These are phyloP conservation scores for Andrographis paniculata DNA, from an alignment of 305 asterid species.

Conservation along the genomic window DNA sequence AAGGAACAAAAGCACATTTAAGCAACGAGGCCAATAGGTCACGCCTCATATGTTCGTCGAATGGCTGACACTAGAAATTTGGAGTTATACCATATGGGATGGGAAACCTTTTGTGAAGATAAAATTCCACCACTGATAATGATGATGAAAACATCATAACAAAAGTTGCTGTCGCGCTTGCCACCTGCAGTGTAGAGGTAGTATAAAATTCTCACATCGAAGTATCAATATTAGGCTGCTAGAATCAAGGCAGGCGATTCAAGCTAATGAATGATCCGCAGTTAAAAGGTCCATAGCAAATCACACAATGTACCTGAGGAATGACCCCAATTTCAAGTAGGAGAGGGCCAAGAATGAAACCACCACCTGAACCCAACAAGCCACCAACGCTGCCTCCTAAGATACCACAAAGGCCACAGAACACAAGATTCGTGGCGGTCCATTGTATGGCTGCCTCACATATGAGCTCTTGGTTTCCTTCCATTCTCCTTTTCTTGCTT, in stretches of 20 bases:
- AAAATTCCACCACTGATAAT: slow-evolving; percentile 90
- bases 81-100: slow-evolving; percentile 79
- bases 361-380: slow-evolving; percentile 90
- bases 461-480: slow-evolving; percentile 5
- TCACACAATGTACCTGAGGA: slow-evolving; percentile 69
- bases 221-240: not conserved
- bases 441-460: slow-evolving; percentile 11
- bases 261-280: not conserved
- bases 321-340: slow-evolving; percentile 94
- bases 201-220: not conserved
- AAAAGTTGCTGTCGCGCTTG: slow-evolving; percentile 94
- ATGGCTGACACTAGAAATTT: too few relatives aligned
- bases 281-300: too few relatives aligned
- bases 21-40: not conserved
- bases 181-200: slow-evolving; percentile 47
- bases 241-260: not conserved
- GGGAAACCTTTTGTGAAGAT: slow-evolving; percentile 88
- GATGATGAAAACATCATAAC: slow-evolving; percentile 99
- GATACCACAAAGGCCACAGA: slow-evolving; percentile 79
- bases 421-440: slow-evolving; percentile 2
- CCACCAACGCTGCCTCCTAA: slow-evolving; percentile 96
- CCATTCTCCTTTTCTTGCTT: slow-evolving; percentile 5
- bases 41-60: too few relatives aligned
- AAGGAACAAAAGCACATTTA: not conserved
- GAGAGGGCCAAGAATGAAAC: slow-evolving; percentile 90